These are phyloP conservation scores for Miscanthus lutarioriparius DNA, from an alignment of 176 grass and related monocot species.

Conservation along the genomic window DNA sequence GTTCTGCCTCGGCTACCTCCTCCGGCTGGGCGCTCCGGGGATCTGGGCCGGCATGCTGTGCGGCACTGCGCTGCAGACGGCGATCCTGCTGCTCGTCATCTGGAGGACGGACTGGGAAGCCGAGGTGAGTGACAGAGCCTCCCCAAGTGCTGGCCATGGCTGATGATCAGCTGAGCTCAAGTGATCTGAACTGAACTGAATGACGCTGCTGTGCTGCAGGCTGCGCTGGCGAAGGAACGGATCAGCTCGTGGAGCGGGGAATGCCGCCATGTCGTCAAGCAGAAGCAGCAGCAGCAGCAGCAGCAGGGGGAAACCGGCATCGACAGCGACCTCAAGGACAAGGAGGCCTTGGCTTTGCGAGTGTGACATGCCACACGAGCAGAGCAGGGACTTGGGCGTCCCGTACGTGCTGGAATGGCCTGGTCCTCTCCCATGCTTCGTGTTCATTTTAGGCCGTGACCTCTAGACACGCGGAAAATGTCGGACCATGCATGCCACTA, in stretches of 20 bases:
- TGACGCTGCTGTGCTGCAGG: background rate
- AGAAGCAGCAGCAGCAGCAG: too few species aligned
- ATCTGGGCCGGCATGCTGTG: conserved; percentile 84
- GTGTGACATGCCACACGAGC: background rate
- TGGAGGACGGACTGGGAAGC: conserved; percentile 72
- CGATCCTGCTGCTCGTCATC: conserved; percentile 43
- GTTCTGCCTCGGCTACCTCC: conserved; percentile 64
- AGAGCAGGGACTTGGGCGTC: too few species aligned
- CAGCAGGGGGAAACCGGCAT: background rate
- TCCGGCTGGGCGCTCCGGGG: conserved; percentile 61
- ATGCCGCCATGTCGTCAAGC: background rate
- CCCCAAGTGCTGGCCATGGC: too few species aligned
- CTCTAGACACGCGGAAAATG: too few species aligned
- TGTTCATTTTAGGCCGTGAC: too few species aligned
- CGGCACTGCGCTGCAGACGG: conserved; percentile 65
- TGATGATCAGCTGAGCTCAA: too few species aligned
- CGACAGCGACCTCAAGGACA: background rate
- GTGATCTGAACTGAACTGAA: too few species aligned
- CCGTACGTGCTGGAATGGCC: too few species aligned
- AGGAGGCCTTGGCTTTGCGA: background rate
- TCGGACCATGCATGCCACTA: too few species aligned
- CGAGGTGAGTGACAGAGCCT: conserved; percentile 31
- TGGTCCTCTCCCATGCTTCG: too few species aligned
- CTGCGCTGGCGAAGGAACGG: conserved; percentile 8
- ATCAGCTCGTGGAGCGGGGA: conserved; percentile 9